These are phyloP conservation scores for Thermothielavioides terrestris DNA, from an alignment of 495 filamentous ascomycete species.

Conservation along the genomic window DNA sequence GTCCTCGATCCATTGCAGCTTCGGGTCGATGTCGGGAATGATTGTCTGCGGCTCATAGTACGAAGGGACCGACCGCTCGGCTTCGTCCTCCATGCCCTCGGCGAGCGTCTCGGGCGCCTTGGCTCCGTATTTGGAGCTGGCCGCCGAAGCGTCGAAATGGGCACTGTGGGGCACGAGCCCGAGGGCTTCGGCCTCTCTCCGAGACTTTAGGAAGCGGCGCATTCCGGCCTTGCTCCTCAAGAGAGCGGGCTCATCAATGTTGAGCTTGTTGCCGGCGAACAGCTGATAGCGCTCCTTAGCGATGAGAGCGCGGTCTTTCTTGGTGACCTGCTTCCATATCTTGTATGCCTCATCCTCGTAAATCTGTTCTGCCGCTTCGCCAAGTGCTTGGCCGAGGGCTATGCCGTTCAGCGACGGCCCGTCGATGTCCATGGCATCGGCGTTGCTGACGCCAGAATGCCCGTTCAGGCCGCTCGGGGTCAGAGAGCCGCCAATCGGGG, in stretches of 20 bases:
- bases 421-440: slow-evolving; percentile 76
- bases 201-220: slow-evolving; percentile 68
- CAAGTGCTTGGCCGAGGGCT: slow-evolving; percentile 43
- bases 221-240: slow-evolving; percentile 59
- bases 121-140: slow-evolving; percentile 29
- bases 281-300: slow-evolving; percentile 73
- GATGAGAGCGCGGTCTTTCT: slow-evolving; percentile 85
- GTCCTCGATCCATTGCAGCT: slow-evolving; percentile 80
- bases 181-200: slow-evolving; percentile 51
- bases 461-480: slow-evolving; percentile 73
- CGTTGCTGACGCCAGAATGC: slow-evolving; percentile 55
- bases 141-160: slow-evolving; percentile 40
- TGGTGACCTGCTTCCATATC: slow-evolving; percentile 97
- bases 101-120: slow-evolving; percentile 64
- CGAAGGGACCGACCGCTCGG: slow-evolving; percentile 71
- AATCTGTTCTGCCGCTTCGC: slow-evolving; percentile 44
- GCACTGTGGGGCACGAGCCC: slow-evolving; percentile 22
- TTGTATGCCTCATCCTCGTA: slow-evolving; percentile 84
- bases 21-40: slow-evolving; percentile 72
- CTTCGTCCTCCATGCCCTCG: slow-evolving; percentile 83
- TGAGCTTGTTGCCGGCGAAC: slow-evolving; percentile 75
- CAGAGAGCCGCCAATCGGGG: slow-evolving; percentile 64
- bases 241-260: slow-evolving; percentile 78
- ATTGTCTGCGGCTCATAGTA: slow-evolving; percentile 85
- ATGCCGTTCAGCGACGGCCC: slow-evolving; percentile 56